These are phyloP conservation scores for Wickerhamomyces queroliae DNA, from an alignment of 805 yeast genomes.

Conservation along the genomic window DNA sequence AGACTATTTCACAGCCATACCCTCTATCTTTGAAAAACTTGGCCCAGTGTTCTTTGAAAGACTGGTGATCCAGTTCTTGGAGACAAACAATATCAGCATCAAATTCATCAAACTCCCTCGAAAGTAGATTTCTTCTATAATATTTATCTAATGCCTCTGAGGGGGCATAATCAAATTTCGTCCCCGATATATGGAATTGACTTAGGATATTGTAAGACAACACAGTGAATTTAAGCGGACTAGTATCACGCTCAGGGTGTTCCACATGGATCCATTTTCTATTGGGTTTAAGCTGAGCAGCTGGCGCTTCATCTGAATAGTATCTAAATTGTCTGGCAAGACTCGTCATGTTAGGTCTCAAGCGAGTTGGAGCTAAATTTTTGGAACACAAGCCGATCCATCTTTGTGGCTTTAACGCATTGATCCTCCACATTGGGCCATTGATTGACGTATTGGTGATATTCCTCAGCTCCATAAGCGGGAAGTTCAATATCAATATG, in stretches of 20 bases:
- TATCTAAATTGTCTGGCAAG: too few relatives aligned
- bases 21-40: constrained; percentile 70
- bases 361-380: too few relatives aligned
- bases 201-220: constrained; percentile 89
- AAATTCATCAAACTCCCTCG: constrained; percentile 60
- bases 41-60: constrained; percentile 82
- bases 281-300: constrained; percentile 56
- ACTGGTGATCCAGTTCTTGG: constrained; percentile 91
- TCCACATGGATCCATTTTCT: constrained; percentile 74
- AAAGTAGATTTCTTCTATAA: constrained; percentile 71
- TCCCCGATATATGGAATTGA: constrained; percentile 91
- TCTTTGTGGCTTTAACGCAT: too few relatives aligned
- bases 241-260: constrained; percentile 22
- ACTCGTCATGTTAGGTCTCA: too few relatives aligned
- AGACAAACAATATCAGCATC: constrained; percentile 79
- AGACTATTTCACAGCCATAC: constrained; percentile 76
- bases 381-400: too few relatives aligned
- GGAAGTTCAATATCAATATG: too few relatives aligned
- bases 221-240: constrained; percentile 55
- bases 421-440: too few relatives aligned
- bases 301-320: constrained; percentile 78
- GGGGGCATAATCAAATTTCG: constrained; percentile 90
- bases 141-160: constrained; percentile 97
- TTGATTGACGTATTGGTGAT: too few relatives aligned
- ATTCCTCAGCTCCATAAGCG: too few relatives aligned